Evolutionary conservation across 306 rosid species (phyloP).

Genomic region (Senna tora): DNA sequence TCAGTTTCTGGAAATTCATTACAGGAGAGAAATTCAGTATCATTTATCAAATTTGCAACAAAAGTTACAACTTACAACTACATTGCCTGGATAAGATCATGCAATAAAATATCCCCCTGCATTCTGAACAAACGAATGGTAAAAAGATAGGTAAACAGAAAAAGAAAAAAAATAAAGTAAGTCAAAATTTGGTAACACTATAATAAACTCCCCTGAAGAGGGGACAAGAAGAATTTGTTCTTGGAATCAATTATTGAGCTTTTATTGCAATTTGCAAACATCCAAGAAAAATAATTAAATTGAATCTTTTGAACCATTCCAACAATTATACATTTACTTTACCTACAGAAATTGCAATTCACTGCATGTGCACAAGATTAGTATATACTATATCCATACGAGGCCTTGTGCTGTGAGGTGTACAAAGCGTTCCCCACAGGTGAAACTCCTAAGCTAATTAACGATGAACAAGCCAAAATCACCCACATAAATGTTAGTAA

Average conservation of each 20-base stretch:
- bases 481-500: not conserved
- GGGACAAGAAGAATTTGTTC: not conserved
- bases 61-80: slow-evolving; percentile 41
- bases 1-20: slow-evolving; percentile 36
- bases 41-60: slow-evolving; percentile 33
- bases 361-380: not conserved
- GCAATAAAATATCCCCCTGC: not conserved
- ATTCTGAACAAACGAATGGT: not conserved
- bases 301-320: not conserved
- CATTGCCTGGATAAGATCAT: slow-evolving; percentile 9
- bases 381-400: not conserved
- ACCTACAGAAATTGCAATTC: not conserved
- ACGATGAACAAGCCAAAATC: not conserved
- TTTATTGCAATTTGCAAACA: not conserved
- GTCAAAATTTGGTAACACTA: not conserved
- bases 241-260: not conserved
- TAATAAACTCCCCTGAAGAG: not conserved
- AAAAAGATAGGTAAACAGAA: not conserved
- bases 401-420: no score
- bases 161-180: not conserved
- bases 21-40: slow-evolving; percentile 36
- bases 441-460: not conserved
- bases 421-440: not conserved
- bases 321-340: not conserved
- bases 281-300: not conserved